Conservation (phyloP, 176 grass and related monocot genomes). For the Zizania latifolia region DNA sequence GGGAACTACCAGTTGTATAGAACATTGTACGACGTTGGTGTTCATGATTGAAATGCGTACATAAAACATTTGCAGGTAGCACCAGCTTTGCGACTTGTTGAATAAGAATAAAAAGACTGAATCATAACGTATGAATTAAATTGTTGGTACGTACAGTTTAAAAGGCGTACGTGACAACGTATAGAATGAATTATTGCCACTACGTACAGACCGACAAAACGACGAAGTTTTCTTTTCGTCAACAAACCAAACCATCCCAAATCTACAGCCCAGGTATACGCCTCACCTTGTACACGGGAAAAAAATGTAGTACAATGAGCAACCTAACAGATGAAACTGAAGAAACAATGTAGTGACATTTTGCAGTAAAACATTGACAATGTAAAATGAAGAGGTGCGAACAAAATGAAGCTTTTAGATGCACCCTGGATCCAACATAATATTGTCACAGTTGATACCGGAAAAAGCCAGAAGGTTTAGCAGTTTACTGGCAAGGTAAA, state of each 20-base stretch:
- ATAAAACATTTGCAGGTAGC: background rate
- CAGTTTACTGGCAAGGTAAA: background rate
- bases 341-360: background rate
- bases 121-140: background rate
- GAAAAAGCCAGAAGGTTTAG: background rate
- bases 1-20: background rate
- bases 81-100: background rate
- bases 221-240: background rate
- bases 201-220: constrained; percentile 2
- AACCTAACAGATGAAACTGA: constrained; percentile 21
- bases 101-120: background rate
- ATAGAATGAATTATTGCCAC: constrained; percentile 17
- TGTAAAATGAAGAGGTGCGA: too few species aligned
- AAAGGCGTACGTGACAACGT: background rate
- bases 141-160: constrained; percentile 13
- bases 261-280: constrained; percentile 23
- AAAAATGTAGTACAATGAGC: constrained; percentile 14
- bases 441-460: background rate
- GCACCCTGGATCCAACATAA: background rate
- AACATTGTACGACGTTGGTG: background rate
- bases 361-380: background rate
- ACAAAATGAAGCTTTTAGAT: background rate
- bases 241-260: constrained; percentile 15
- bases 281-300: constrained; percentile 12
- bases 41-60: background rate